Base-by-base conservation (phyloP, 202 grass and related monocot species). In the Brachypodium distachyon region DNA sequence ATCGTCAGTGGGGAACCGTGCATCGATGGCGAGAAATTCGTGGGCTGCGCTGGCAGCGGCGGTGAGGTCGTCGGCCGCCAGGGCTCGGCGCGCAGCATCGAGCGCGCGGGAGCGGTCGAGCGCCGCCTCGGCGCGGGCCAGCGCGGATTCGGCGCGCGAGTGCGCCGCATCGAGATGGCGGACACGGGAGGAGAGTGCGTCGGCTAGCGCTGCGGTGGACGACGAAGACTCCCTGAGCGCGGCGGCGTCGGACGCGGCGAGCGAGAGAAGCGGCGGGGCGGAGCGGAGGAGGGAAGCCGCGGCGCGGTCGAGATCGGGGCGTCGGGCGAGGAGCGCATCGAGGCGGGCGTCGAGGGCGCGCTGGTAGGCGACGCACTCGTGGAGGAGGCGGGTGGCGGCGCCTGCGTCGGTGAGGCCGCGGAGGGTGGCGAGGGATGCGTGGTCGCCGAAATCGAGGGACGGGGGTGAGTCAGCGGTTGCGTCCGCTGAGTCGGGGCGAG, bases 341-440 rank as follows among this genome's bases (percentile, higher is more conserved):
- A 97, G 85, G 50, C 82, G 83, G 55, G 76, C 41, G 76, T 97
- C 94, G 37, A 93, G 91, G 41, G 78, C 73, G 70, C 94, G 91
- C 91, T 97, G 91, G 84, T 89, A 93, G 49, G 94, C 88, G 50
- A 97, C 57, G 88, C 94, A 97, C 62, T 89, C 84, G 77, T 97
- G 94, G 25, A 97, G 77, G 2, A 97, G 86, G 72, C 86, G 94
- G 61, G 91, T 94, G 50, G 90, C 77, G 33, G 91, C 83, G 44
- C 86, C 94, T 0, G 92, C 84, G 44, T 97, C 94, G 14, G 91
- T 92, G 39, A 97, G 82, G 41, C 77, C 36, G 64, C 91, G 94
- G 78, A 97, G 85, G 65, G 79, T 79, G 21, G 62, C 54, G 32
- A 93, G 84, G 12, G 84, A 83, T 47, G 86, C 81, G 2, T 88